A percentile compares a stretch with the other conserved stretches of the same genome.
phyloP scores from a whole-genome alignment of 257 asterid genomes.

The Cruciata laevipes region DNA sequence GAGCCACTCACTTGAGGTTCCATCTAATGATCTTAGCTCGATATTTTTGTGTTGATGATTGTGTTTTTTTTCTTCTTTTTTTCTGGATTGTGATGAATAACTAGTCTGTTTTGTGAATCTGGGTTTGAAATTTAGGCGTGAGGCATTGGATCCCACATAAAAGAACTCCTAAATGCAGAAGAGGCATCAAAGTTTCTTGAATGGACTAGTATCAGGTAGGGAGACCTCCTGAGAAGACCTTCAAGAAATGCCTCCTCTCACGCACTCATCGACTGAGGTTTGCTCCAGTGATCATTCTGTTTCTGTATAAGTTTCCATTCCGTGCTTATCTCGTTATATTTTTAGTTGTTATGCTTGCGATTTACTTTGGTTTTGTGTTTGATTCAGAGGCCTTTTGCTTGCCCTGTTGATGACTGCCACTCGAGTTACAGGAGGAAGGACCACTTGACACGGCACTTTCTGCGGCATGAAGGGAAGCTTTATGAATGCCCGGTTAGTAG shows the following conservation, averaged over 20 bases:
- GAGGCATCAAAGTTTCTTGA: constrained; percentile 64
- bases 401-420: constrained; percentile 72
- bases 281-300: constrained; percentile 26
- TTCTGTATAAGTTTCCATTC: background rate
- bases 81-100: constrained; percentile 13
- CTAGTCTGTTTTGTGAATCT: constrained; percentile 23
- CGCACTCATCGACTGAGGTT: background rate
- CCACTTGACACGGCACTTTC: constrained; percentile 70
- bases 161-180: constrained; percentile 93
- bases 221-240: constrained; percentile 2
- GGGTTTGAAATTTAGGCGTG: constrained; percentile 53
- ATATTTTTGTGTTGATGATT: background rate
- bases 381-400: constrained; percentile 67
- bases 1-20: constrained; percentile 78
- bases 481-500: constrained; percentile 52
- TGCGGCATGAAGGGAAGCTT: constrained; percentile 76
- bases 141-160: constrained; percentile 97
- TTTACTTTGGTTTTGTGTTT: constrained; percentile 3
- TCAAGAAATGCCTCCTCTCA: background rate
- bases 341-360: background rate
- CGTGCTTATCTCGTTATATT: background rate
- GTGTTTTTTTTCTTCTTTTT: constrained; percentile 6
- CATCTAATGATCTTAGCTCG: background rate
- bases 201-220: constrained; percentile 24
- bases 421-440: constrained; percentile 81